Evolutionary conservation across 2,329 filamentous ascomycete species (phyloP).

Genomic region (Fusarium anguioides): DNA sequence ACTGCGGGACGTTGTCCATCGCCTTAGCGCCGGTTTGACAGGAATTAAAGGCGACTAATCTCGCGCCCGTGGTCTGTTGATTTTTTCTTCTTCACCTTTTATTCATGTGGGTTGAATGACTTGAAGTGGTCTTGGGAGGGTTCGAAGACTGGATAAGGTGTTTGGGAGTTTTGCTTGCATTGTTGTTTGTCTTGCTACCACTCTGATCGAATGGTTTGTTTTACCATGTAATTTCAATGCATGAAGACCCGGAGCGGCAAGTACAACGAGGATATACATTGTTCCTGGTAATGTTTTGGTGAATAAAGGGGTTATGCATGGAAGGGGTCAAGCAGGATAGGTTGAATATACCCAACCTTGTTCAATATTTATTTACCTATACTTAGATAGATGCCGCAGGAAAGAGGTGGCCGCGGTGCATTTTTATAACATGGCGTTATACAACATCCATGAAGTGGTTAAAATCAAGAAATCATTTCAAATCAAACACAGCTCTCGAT

Average conservation of each 20-base stretch:
- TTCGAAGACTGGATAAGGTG: constrained; percentile 29
- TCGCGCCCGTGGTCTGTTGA: constrained; percentile 11
- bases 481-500: neutral
- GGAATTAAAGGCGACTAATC: neutral
- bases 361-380: neutral
- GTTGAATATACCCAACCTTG: neutral
- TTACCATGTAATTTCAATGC: neutral
- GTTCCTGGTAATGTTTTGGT: constrained; percentile 4
- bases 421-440: constrained; percentile 8
- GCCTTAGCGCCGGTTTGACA: neutral
- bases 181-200: constrained; percentile 9
- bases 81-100: neutral
- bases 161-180: constrained; percentile 20
- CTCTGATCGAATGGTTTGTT: constrained; percentile 3
- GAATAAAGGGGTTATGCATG: constrained; percentile 6
- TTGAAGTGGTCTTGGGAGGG: neutral
- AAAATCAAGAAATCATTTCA: constrained; percentile 5
- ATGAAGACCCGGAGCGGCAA: neutral
- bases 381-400: constrained; percentile 22
- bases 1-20: constrained; percentile 6
- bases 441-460: constrained; percentile 1
- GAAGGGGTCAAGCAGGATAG: constrained; percentile 8
- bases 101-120: neutral
- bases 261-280: constrained; percentile 4
- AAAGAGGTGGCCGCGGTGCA: constrained; percentile 13